Conservation (phyloP, 202 grass and related monocot genomes). For the Cymbopogon flexuosus region DNA sequence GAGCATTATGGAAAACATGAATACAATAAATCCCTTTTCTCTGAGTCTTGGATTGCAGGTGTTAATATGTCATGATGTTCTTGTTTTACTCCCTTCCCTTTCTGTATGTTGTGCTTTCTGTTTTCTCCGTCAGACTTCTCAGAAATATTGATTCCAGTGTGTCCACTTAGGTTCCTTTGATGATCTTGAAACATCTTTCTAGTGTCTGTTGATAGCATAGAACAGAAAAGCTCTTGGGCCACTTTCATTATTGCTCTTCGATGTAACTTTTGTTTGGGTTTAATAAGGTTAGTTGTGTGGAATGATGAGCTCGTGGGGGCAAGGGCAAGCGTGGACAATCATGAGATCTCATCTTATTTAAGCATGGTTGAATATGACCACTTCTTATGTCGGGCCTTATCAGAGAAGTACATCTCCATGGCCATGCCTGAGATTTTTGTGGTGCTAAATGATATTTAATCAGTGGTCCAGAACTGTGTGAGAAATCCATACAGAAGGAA, state of each 20-base stretch:
- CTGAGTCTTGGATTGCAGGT: background rate
- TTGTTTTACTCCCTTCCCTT: background rate
- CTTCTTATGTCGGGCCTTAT: constrained; percentile 20
- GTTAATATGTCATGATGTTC: background rate
- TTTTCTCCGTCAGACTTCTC: background rate
- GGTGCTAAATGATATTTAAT: constrained; percentile 20
- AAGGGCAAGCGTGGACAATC: constrained; percentile 33
- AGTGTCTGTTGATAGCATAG: constrained; percentile 7
- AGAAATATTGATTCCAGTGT: background rate
- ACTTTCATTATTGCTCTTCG: constrained; percentile 31
- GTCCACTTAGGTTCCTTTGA: background rate
- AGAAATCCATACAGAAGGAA: constrained; percentile 24
- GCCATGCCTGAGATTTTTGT: constrained; percentile 33
- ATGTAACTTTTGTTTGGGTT: constrained; percentile 37
- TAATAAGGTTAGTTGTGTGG: constrained; percentile 25
- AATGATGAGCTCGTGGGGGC: constrained; percentile 15
- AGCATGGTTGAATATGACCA: constrained; percentile 36
- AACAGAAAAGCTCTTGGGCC: constrained; percentile 28
- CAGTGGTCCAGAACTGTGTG: constrained; percentile 19
- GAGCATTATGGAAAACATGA: constrained; percentile 4
- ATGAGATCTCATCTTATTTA: constrained; percentile 34
- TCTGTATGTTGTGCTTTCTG: background rate
- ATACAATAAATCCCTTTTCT: background rate
- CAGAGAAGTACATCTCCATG: constrained; percentile 38
- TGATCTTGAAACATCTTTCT: background rate